Evolutionary conservation across 495 filamentous ascomycete species (phyloP).

Genomic region (Thozetella sp.): DNA sequence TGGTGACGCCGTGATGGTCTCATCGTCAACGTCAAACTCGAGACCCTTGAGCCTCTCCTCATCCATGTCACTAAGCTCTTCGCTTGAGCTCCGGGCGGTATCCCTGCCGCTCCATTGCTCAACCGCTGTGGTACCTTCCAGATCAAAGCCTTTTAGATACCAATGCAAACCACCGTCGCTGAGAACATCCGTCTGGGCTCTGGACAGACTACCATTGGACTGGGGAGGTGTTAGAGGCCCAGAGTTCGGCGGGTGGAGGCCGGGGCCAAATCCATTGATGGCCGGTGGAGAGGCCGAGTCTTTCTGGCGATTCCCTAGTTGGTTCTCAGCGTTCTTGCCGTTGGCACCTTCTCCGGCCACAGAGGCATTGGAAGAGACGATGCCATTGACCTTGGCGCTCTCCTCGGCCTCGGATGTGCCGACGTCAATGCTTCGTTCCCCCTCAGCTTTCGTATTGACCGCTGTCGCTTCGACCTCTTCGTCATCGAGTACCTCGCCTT

Average conservation of each 20-base stretch:
- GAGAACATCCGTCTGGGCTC: slow-evolving; percentile 52
- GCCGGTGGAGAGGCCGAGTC: slow-evolving; percentile 38
- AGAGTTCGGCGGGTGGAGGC: slow-evolving; percentile 25
- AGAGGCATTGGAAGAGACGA: slow-evolving; percentile 19
- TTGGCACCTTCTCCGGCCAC: slow-evolving; percentile 12
- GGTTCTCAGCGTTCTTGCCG: slow-evolving; percentile 12
- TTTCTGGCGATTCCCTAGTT: slow-evolving; percentile 28
- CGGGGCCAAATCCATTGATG: slow-evolving; percentile 29
- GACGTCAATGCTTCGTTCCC: slow-evolving; percentile 16
- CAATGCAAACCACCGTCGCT: slow-evolving; percentile 79
- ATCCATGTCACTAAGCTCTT: slow-evolving; percentile 85
- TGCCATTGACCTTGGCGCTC: slow-evolving; percentile 31
- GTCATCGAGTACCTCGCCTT: slow-evolving; percentile 17
- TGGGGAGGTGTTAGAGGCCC: slow-evolving; percentile 47
- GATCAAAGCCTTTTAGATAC: slow-evolving; percentile 85
- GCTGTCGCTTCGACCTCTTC: slow-evolving; percentile 11
- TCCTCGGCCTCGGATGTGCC: slow-evolving; percentile 32
- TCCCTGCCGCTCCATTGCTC: slow-evolving; percentile 79
- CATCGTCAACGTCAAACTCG: slow-evolving; percentile 42
- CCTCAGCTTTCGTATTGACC: slow-evolving; percentile 16
- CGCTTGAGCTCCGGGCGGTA: slow-evolving; percentile 75
- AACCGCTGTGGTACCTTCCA: slow-evolving; percentile 65
- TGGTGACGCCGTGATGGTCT: slow-evolving; percentile 41
- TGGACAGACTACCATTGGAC: slow-evolving; percentile 45
- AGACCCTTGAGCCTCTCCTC: slow-evolving; percentile 78